Percentiles rank a stretch among this genome's conserved stretches.
These are phyloP conservation scores for Pichia phayaonensis DNA, from an alignment of 805 yeast species.

Conservation along the genomic window DNA sequence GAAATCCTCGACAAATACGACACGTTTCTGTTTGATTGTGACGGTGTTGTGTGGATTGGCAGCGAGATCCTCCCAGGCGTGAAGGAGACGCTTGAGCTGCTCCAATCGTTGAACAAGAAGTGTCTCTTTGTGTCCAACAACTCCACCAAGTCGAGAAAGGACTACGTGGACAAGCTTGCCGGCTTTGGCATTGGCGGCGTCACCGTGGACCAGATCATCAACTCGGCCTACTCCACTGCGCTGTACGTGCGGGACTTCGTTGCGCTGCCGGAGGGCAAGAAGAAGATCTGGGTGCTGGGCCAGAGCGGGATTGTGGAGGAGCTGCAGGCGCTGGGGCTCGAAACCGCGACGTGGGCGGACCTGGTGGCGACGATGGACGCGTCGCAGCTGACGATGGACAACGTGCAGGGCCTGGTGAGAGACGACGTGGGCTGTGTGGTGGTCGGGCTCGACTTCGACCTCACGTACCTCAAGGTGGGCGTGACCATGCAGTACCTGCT, in stretches of 20 bases:
- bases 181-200: slow-evolving; percentile 44
- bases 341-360: slow-evolving; percentile 56
- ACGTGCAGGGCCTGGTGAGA: slow-evolving; percentile 58
- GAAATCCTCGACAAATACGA: slow-evolving; percentile 60
- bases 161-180: slow-evolving; percentile 68
- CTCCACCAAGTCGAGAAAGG: slow-evolving; percentile 80
- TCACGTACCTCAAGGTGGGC: slow-evolving; percentile 79
- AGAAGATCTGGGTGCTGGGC: slow-evolving; percentile 78
- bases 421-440: slow-evolving; percentile 78
- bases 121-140: slow-evolving; percentile 91
- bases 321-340: slow-evolving; percentile 64
- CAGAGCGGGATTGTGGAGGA: slow-evolving; percentile 82
- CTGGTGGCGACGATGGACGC: slow-evolving; percentile 30
- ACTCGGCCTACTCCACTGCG: slow-evolving; percentile 88
- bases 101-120: slow-evolving; percentile 51
- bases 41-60: slow-evolving; percentile 95
- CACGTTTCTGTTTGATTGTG: slow-evolving; percentile 91
- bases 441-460: slow-evolving; percentile 71
- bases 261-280: slow-evolving; percentile 63
- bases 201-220: slow-evolving; percentile 65
- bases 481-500: slow-evolving; percentile 73
- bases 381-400: slow-evolving; percentile 37
- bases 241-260: slow-evolving; percentile 73
- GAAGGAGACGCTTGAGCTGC: slow-evolving; percentile 61
- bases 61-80: slow-evolving; percentile 71